A percentile compares a stretch with the other conserved stretches of the same genome.
These are phyloP conservation scores for Phytophthora melonis DNA, from an alignment of 352 stramenopile species.

Conservation along the genomic window DNA sequence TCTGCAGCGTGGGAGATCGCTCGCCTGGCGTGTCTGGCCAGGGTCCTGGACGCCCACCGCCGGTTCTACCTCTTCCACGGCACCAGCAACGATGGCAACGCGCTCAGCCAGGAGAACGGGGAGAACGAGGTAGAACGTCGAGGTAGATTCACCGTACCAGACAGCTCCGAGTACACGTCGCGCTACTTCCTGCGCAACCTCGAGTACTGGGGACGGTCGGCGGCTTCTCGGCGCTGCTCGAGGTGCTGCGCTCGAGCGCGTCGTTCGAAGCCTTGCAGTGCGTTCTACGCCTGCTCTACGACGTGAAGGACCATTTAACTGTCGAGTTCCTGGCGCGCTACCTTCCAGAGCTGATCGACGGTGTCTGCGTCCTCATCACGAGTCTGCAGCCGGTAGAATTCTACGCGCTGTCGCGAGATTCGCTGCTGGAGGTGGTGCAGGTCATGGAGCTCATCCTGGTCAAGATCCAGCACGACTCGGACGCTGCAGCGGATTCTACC, in stretches of 20 bases:
- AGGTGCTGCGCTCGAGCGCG: slow-evolving; percentile 37
- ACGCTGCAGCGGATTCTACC: background rate
- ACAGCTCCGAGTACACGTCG: slow-evolving; percentile 32
- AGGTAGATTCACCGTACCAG: slow-evolving; percentile 18
- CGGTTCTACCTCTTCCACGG: slow-evolving; percentile 65
- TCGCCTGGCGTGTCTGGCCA: slow-evolving; percentile 55
- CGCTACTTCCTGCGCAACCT: slow-evolving; percentile 60
- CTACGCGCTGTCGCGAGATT: slow-evolving; percentile 49
- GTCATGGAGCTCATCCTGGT: slow-evolving; percentile 64
- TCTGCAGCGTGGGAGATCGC: slow-evolving; percentile 46
- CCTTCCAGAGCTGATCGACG: slow-evolving; percentile 43
- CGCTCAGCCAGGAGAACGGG: background rate
- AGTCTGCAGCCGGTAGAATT: slow-evolving; percentile 43
- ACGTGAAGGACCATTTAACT: slow-evolving; percentile 65
- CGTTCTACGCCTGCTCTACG: slow-evolving; percentile 65
- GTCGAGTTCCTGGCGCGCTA: slow-evolving; percentile 53
- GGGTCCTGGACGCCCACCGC: slow-evolving; percentile 66
- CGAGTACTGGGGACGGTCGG: slow-evolving; percentile 57
- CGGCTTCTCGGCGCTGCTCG: slow-evolving; percentile 64
- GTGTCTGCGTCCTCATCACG: slow-evolving; percentile 40
- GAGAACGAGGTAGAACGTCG: background rate
- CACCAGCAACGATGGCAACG: slow-evolving; percentile 9
- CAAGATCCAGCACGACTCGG: slow-evolving; percentile 38
- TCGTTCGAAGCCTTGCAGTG: slow-evolving; percentile 70
- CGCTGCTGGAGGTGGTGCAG: slow-evolving; percentile 64